These are phyloP conservation scores for Caloboletus inedulis DNA, from an alignment of 1,284 basidiomycete species.

Conservation along the genomic window DNA sequence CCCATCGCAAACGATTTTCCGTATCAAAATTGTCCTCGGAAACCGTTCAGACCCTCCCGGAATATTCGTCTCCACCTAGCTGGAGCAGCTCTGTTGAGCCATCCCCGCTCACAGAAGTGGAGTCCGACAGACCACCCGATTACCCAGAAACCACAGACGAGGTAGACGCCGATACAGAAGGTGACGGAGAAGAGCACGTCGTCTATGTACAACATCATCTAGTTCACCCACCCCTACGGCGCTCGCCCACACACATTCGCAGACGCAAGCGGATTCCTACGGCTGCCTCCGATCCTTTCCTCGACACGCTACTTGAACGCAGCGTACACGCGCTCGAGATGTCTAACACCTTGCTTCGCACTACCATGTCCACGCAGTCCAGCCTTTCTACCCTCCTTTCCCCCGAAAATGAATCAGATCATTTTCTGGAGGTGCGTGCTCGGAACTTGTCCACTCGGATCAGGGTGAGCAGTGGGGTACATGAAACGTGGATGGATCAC, in stretches of 20 bases:
- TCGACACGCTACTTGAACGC: constrained; percentile 73
- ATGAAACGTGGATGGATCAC: constrained; percentile 62
- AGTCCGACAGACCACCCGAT: constrained; percentile 63
- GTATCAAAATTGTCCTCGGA: constrained; percentile 62
- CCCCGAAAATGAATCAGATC: constrained; percentile 39
- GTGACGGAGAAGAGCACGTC: constrained; percentile 17
- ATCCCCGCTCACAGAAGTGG: constrained; percentile 26
- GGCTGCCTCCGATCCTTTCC: constrained; percentile 41
- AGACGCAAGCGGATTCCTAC: constrained; percentile 21
- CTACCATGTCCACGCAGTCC: constrained; percentile 66
- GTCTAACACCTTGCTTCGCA: constrained; percentile 72
- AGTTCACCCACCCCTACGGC: constrained; percentile 17
- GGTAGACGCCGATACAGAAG: constrained; percentile 65
- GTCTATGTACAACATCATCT: constrained; percentile 33
- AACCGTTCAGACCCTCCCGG: constrained; percentile 62
- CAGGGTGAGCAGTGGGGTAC: constrained; percentile 39
- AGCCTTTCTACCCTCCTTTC: constrained; percentile 50
- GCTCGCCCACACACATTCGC: constrained; percentile 15
- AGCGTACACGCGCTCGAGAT: constrained; percentile 80
- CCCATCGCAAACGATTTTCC: constrained; percentile 57
- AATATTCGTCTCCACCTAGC: constrained; percentile 50
- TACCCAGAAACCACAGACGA: constrained; percentile 75
- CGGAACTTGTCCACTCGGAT: constrained; percentile 52
- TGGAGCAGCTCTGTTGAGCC: constrained; percentile 17
- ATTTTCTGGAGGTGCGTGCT: constrained; percentile 43